Evolutionary conservation across 257 asterid genomes (phyloP), one percentile per base, ranked within the genome.

Genomic region (Orobanche coerulescens): DNA sequence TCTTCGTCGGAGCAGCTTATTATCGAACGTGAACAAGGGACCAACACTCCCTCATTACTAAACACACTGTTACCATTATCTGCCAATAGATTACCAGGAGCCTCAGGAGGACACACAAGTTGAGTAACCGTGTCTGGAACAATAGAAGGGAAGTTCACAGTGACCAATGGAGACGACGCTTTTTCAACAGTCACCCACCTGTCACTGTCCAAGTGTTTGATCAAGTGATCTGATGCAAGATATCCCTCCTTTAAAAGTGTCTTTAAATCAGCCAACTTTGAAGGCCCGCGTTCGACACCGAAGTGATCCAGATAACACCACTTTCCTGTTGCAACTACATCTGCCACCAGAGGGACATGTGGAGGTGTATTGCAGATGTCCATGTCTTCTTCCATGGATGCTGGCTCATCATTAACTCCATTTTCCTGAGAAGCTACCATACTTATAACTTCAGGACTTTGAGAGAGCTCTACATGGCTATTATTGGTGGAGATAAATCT

Each of bases 321-420:
- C 73, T 93, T 93, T 11, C 96, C 99, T 7, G 80, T 96, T 7
- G 80, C 18, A 70, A 65, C 70, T 54, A 84, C 79, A 81, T 81
- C 81, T 28, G 75, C 70, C 66, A 74, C 78, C 49, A 67, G 71
- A 26, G 95, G 81, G 60, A 63, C 83, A 69, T 89, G 99, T n/a
- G 99, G 99, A 0, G 99, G 99, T 25, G 99, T 93, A 69, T 89
- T 75, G 74, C 99, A 89, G 36, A 93, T 93, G 74, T 93, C 99
- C 99, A 93, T 93, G 74, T 93, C 99, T 72, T 89, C 99, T 74
- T 93, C 99, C 99, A 93, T 93, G 47, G 97, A 89, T 24, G 80
- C 85, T 43, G 69, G 75, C 75, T 86, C 99, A 75, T 82, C 96
- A 31, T 67, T 50, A 71, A 65, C 47, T 61, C 83, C 87, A 73